Evolutionary conservation across 148 eudicot genomes (phyloP).

Genomic region (Rhododendron molle): DNA sequence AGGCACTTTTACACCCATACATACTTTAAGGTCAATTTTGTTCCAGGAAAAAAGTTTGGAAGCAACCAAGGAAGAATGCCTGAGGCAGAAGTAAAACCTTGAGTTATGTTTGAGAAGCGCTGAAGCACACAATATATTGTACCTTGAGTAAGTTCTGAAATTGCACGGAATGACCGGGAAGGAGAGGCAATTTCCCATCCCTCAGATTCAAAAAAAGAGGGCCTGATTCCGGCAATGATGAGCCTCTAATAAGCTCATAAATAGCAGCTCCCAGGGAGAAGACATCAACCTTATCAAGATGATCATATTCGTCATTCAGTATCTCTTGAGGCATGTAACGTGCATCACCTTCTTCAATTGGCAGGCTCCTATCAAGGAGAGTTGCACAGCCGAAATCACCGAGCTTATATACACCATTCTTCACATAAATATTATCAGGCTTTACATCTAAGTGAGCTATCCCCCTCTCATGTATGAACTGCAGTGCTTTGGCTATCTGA

Average conservation of each 20-base stretch:
- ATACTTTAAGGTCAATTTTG: neutral
- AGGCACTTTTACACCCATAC: neutral
- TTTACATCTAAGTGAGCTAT: conserved; percentile 90
- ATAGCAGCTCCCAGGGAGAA: conserved; percentile 80
- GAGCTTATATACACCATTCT: conserved; percentile 69
- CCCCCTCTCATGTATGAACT: conserved; percentile 73
- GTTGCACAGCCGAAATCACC: conserved; percentile 99
- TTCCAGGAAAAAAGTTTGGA: neutral
- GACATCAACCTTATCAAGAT: conserved; percentile 91
- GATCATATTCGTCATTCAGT: conserved; percentile 73
- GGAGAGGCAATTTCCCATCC: conserved; percentile 79
- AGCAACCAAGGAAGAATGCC: neutral
- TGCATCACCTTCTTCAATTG: conserved; percentile 96
- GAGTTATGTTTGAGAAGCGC: neutral
- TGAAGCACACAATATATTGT: neutral
- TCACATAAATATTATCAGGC: conserved; percentile 91
- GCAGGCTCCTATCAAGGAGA: conserved; percentile 65
- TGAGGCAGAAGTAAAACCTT: neutral
- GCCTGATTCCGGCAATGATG: conserved; percentile 57
- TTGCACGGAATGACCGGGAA: conserved; percentile 66
- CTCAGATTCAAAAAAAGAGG: conserved; percentile 44
- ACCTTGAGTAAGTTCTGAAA: conserved; percentile 86
- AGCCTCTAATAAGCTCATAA: conserved; percentile 72
- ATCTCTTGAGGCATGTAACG: conserved; percentile 95
- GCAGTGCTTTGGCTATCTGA: conserved; percentile 82